Base-by-base conservation (phyloP, 371 early-diverging fungal species). In the Dichotomocladium elegans region DNA sequence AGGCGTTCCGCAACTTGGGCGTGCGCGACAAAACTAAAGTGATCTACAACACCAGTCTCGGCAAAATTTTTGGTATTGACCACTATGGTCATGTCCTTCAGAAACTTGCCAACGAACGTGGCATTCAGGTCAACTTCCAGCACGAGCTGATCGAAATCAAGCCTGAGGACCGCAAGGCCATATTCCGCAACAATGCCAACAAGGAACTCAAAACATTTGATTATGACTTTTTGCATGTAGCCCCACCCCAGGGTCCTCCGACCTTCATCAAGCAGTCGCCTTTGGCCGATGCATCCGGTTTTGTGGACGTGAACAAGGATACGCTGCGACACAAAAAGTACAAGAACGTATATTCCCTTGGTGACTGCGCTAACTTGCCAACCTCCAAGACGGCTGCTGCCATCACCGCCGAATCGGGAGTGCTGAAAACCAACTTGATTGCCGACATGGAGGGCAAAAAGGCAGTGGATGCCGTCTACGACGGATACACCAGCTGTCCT, bases 341-440 rank as follows among this genome's bases (percentile, higher is more conserved):
- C 67, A 54, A 80, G 55, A 92, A 93, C 49, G 76, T 94, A 17
- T 94, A 83, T 58, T 68, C 92, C 7, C 72, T 93, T 1, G 94
- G 94, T 53, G 94, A 94, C 63, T 84, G 86, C 62, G 85, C 89
- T 17, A 83, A 83, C 15, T 71, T 88, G 26, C 94, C 94, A n/a
- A 93, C 93, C 1, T 90, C 90, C 61, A 93, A 94, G 76, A 94
- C 94, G 1, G 93, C 92, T 1, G 93, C 93, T 15, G 94, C 94
- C 15, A 90, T 89, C 49, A 86, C 93, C 6, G 83, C 81, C 29
- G 88, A 94, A 73, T 84, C 91, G 4, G 81, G 74, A 19, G 89
- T 92, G 1, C 61, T 91, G 27, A 88, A 83, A 65, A 69, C 74
- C 62, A 93, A 94, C 68, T 64, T 94, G 63, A 75, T 90, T 51